A percentile compares a stretch with the other conserved stretches of the same genome.
These are phyloP conservation scores for Solioccasus polychromus DNA, from an alignment of 768 basidiomycete genomes.

Conservation along the genomic window DNA sequence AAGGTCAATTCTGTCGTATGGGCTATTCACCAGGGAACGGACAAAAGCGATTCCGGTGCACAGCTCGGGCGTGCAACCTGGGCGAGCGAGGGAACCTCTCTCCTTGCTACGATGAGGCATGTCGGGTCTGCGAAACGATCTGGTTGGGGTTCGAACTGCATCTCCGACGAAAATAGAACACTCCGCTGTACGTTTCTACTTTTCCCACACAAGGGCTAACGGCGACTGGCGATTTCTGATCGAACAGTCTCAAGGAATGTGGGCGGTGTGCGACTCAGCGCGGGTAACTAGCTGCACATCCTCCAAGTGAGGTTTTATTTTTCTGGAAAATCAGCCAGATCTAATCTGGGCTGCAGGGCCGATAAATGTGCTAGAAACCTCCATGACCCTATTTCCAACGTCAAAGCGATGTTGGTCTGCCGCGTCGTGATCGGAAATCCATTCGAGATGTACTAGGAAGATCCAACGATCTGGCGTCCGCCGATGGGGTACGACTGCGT, in stretches of 20 bases:
- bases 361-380: slow-evolving; percentile 14
- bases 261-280: slow-evolving; percentile 21
- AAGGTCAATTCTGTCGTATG: slow-evolving; percentile 1
- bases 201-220: too few relatives aligned
- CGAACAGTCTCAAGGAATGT: slow-evolving; percentile 1
- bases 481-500: slow-evolving; percentile 23
- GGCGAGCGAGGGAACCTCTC: slow-evolving; percentile 19
- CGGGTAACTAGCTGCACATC: slow-evolving; percentile 20
- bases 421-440: slow-evolving; percentile 20
- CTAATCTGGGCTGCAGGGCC: slow-evolving; percentile 16
- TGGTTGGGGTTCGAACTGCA: slow-evolving; percentile 19
- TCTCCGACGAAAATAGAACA: slow-evolving; percentile 13
- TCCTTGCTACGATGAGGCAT: slow-evolving; percentile 10
- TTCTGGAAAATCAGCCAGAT: too few relatives aligned
- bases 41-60: slow-evolving; percentile 23
- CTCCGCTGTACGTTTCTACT: slow-evolving; percentile 13
- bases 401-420: slow-evolving; percentile 23
- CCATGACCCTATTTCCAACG: slow-evolving; percentile 4
- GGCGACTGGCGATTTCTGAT: slow-evolving; percentile 12
- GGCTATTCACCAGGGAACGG: slow-evolving; percentile 17
- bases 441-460: slow-evolving; percentile 6
- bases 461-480: slow-evolving; percentile 11
- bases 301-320: slow-evolving; percentile 21
- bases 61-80: slow-evolving; percentile 20
- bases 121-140: slow-evolving; percentile 23